phyloP scores from a whole-genome alignment of 805 yeast species.

The Nakazawaea peltata region DNA sequence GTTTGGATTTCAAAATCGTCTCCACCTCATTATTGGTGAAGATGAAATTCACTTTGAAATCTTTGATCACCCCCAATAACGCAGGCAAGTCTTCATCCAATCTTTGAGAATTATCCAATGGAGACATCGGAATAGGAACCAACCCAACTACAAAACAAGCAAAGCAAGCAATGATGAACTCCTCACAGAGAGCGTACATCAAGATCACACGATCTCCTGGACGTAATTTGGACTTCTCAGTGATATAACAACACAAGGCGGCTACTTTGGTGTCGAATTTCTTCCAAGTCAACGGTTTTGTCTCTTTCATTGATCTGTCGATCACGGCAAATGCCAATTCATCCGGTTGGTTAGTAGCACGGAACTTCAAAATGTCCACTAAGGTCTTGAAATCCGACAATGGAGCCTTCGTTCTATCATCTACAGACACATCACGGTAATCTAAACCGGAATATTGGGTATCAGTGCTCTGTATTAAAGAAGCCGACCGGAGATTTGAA shows the following conservation, averaged over 20 bases:
- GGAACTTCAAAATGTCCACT: constrained; percentile 67
- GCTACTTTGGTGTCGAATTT: constrained; percentile 72
- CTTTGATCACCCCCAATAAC: constrained; percentile 55
- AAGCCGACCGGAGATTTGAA: constrained; percentile 54
- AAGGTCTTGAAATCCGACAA: constrained; percentile 66
- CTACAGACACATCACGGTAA: constrained; percentile 65
- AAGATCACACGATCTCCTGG: constrained; percentile 71
- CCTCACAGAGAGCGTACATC: constrained; percentile 84
- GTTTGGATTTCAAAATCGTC: constrained; percentile 56
- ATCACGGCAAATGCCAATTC: constrained; percentile 60
- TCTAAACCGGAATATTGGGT: constrained; percentile 80
- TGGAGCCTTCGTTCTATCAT: constrained; percentile 69
- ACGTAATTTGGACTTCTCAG: constrained; percentile 53
- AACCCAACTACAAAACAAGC: constrained; percentile 84
- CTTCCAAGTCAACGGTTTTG: constrained; percentile 64
- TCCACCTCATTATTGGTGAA: constrained; percentile 78
- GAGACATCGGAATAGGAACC: constrained; percentile 68
- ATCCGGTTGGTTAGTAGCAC: constrained; percentile 69
- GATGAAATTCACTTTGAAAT: constrained; percentile 62
- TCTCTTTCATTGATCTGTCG: constrained; percentile 33
- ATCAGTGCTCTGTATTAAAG: constrained; percentile 50
- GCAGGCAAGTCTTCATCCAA: constrained; percentile 69
- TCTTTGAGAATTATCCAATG: constrained; percentile 59
- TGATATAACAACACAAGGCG: constrained; percentile 63
- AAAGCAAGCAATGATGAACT: constrained; percentile 70